Evolutionary conservation across 129 eudicot species (phyloP).

Genomic region (Apium graveolens): DNA sequence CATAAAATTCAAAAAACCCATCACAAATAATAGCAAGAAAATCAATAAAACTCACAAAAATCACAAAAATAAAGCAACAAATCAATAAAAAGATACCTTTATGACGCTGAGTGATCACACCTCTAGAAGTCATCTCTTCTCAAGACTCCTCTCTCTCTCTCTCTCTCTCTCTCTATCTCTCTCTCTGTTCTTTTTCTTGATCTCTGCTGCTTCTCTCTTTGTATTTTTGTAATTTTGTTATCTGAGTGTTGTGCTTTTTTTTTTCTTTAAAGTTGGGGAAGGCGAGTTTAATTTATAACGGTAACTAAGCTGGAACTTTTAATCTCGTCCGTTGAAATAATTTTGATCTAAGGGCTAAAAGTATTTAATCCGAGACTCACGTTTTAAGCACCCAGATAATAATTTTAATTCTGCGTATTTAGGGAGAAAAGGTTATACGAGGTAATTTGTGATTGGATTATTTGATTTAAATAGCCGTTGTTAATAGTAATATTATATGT

Average conservation of each 20-base stretch:
- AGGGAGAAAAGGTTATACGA: background rate
- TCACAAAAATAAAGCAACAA: background rate
- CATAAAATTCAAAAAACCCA: background rate
- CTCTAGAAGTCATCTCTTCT: constrained; percentile 7
- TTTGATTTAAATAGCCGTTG: no score
- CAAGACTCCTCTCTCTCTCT: background rate
- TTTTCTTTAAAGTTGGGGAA: background rate
- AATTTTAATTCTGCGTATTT: background rate
- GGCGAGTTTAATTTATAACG: constrained; percentile 2
- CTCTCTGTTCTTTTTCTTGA: background rate
- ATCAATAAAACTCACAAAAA: background rate
- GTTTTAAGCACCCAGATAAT: background rate
- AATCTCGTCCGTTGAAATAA: background rate
- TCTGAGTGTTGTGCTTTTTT: background rate
- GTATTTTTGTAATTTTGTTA: background rate
- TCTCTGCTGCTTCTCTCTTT: background rate
- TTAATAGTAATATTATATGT: no score
- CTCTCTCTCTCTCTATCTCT: background rate
- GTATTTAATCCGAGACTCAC: background rate
- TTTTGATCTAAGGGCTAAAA: background rate
- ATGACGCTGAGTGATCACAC: background rate
- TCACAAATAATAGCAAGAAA: background rate
- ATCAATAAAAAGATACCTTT: background rate
- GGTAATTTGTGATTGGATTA: background rate
- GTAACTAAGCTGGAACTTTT: background rate